A percentile compares a stretch with the other conserved stretches of the same genome.
Evolutionary conservation across 2,329 filamentous ascomycete genomes (phyloP).

Genomic region (Pestalotiopsis fici): DNA sequence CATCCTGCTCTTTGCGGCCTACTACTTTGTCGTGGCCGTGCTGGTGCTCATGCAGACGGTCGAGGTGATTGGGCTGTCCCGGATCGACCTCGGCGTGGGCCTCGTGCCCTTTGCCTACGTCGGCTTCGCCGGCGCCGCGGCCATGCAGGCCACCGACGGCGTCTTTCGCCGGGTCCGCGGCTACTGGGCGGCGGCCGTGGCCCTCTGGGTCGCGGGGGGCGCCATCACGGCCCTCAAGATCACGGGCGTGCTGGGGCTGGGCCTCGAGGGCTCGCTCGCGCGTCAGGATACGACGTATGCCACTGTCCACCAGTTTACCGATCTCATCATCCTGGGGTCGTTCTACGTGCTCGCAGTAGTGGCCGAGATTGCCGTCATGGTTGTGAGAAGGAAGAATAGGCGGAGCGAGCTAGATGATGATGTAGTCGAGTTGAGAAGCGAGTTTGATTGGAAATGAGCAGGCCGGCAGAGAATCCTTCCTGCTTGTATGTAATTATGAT

Average conservation of each 20-base stretch:
- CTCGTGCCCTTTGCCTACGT: constrained; percentile 14
- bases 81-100: constrained; percentile 8
- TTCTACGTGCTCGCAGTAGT: constrained; percentile 19
- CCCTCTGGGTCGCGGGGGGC: constrained; percentile 22
- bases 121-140: constrained; percentile 16
- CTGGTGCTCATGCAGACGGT: constrained; percentile 23
- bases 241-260: constrained; percentile 13
- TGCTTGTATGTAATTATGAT: not conserved
- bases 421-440: constrained; percentile 9
- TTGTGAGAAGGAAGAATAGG: constrained; percentile 5
- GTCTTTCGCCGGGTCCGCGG: constrained; percentile 14
- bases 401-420: constrained; percentile 5
- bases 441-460: constrained; percentile 9
- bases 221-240: constrained; percentile 23
- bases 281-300: constrained; percentile 18
- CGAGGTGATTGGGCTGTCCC: constrained; percentile 21
- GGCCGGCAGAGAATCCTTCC: too few relatives aligned
- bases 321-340: constrained; percentile 19
- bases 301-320: constrained; percentile 22
- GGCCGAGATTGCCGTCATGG: constrained; percentile 14
- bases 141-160: constrained; percentile 19
- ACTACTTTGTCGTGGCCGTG: constrained; percentile 23
- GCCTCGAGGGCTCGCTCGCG: constrained; percentile 11
- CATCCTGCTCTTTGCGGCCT: constrained; percentile 15
- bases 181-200: constrained; percentile 19